Evolutionary conservation across 176 grass and related monocot species (phyloP).

Genomic region (Paspalum vaginatum): DNA sequence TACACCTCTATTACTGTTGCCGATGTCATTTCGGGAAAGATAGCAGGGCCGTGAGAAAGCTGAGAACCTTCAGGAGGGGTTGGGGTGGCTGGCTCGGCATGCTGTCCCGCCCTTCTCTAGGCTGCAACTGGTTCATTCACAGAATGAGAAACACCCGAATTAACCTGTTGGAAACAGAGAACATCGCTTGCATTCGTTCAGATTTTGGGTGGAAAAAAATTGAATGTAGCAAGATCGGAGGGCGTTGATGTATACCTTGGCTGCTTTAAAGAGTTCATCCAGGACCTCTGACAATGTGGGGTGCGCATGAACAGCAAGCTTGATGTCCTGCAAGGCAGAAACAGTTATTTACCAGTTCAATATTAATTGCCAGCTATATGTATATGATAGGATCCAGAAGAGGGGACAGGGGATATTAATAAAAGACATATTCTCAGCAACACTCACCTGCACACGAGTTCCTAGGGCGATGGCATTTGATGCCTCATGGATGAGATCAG

Average conservation of each 20-base stretch:
- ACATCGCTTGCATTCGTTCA: constrained; percentile 43
- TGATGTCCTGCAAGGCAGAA: constrained; percentile 59
- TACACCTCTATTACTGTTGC: neutral
- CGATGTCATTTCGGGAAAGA: constrained; percentile 15
- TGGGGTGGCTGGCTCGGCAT: constrained; percentile 40
- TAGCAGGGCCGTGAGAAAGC: constrained; percentile 46
- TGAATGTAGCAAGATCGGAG: neutral
- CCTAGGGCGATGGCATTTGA: constrained; percentile 95
- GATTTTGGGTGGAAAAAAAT: neutral
- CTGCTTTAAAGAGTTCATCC: constrained; percentile 91
- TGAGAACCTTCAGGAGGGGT: constrained; percentile 58
- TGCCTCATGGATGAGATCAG: constrained; percentile 91
- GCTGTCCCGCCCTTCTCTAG: constrained; percentile 32
- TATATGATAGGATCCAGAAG: neutral
- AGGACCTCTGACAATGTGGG: constrained; percentile 91
- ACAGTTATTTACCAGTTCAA: constrained; percentile 7
- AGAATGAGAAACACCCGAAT: constrained; percentile 63
- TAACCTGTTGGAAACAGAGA: constrained; percentile 72
- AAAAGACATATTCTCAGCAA: neutral
- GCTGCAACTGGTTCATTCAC: constrained; percentile 91
- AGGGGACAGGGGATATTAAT: neutral
- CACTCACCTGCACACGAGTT: constrained; percentile 72
- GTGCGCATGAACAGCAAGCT: constrained; percentile 84
- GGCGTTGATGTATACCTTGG: constrained; percentile 57
- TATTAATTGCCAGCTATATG: neutral